Evolutionary conservation across 176 grass and related monocot genomes (phyloP).

Genomic region (Triticum urartu): DNA sequence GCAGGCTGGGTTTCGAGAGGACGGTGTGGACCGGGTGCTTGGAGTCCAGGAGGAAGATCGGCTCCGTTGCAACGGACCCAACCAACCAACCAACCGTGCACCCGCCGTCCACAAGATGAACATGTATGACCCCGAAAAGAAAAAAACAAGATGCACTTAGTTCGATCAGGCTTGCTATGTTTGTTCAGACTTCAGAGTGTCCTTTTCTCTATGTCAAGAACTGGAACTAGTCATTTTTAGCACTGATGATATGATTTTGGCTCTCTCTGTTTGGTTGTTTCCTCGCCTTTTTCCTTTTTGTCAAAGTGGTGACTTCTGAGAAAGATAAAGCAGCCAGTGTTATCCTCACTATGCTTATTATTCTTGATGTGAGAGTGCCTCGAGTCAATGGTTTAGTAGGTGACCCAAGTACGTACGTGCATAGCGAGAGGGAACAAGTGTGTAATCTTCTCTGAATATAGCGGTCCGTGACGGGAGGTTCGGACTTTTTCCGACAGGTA

Average conservation of each 20-base stretch:
- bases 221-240: background rate
- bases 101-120: background rate
- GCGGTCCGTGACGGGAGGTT: background rate
- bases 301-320: background rate
- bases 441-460: background rate
- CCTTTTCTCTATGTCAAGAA: background rate
- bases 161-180: background rate
- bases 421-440: background rate
- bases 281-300: background rate
- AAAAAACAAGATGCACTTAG: background rate
- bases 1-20: background rate
- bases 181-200: background rate
- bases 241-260: background rate
- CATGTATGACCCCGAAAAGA: too few relatives aligned
- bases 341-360: background rate
- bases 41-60: background rate
- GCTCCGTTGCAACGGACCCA: background rate
- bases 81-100: background rate
- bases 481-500: background rate
- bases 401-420: background rate
- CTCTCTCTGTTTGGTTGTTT: background rate
- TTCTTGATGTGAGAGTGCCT: background rate
- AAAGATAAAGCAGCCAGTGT: background rate
- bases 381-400: conserved; percentile 3
- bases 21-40: too few relatives aligned